Evolutionary conservation across 164 flowering plant genomes (phyloP).

Genomic region (Taxillus chinensis): DNA sequence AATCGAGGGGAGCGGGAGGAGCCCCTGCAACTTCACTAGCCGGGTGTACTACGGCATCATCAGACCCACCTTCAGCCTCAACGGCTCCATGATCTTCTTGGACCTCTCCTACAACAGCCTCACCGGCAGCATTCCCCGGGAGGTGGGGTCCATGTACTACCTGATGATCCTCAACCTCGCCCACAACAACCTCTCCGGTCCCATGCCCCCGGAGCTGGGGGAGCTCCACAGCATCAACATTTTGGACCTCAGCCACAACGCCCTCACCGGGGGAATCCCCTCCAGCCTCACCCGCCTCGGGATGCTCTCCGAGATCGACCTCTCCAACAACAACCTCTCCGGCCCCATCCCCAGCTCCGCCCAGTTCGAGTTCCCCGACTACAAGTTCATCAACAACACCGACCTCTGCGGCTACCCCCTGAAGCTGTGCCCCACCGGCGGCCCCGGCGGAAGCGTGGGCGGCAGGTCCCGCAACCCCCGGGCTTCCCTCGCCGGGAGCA

Average conservation of each 20-base stretch:
- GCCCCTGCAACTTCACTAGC: conserved; percentile 60
- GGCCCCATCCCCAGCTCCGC: conserved; percentile 70
- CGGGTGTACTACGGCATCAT: conserved; percentile 53
- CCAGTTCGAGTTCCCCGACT: conserved; percentile 60
- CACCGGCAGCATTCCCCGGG: conserved; percentile 66
- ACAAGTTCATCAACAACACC: conserved; percentile 48
- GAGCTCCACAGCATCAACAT: conserved; percentile 43
- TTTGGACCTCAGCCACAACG: conserved; percentile 72
- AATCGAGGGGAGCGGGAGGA: conserved; percentile 34
- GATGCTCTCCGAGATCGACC: conserved; percentile 50
- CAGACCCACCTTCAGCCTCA: conserved; percentile 59
- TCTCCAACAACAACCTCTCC: conserved; percentile 65
- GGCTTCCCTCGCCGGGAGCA: conserved; percentile 74
- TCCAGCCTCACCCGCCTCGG: conserved; percentile 44
- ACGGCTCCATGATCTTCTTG: conserved; percentile 89
- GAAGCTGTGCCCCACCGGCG: conserved; percentile 25
- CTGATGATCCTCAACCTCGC: conserved; percentile 63
- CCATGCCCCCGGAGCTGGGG: conserved; percentile 65
- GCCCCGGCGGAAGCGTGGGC: conserved; percentile 11
- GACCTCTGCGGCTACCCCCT: conserved; percentile 85
- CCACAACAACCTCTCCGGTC: conserved; percentile 74
- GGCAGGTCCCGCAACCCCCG: conserved; percentile 45
- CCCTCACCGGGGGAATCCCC: conserved; percentile 65
- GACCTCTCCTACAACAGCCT: conserved; percentile 71
- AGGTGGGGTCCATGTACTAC: conserved; percentile 66